These are phyloP conservation scores for Apiotrichum domesticum DNA, from an alignment of 1,284 basidiomycete species.

Conservation along the genomic window DNA sequence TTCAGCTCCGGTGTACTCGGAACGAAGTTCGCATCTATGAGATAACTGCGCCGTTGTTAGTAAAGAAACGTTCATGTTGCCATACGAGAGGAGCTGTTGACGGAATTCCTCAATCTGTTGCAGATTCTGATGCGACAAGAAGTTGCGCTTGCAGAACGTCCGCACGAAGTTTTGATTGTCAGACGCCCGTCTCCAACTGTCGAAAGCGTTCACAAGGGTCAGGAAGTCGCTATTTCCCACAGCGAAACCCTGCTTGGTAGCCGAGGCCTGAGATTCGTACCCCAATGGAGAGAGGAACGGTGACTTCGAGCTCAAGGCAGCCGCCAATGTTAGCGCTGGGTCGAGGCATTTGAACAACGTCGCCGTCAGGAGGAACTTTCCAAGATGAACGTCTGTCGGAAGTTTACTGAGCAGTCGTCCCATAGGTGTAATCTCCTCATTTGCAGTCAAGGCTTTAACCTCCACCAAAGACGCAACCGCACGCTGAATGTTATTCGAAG, in stretches of 20 bases:
- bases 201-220: slow-evolving; percentile 85
- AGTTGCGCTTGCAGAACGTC: slow-evolving; percentile 77
- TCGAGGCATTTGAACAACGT: slow-evolving; percentile 86
- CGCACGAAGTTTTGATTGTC: slow-evolving; percentile 57
- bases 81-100: slow-evolving; percentile 80
- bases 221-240: slow-evolving; percentile 91
- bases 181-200: slow-evolving; percentile 77
- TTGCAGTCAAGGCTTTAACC: slow-evolving; percentile 68
- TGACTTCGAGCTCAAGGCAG: slow-evolving; percentile 85
- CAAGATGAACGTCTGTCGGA: slow-evolving; percentile 91
- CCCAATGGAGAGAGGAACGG: slow-evolving; percentile 89
- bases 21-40: slow-evolving; percentile 85
- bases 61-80: slow-evolving; percentile 1
- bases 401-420: slow-evolving; percentile 85
- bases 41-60: slow-evolving; percentile 39
- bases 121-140: slow-evolving; percentile 84
- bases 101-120: slow-evolving; percentile 95
- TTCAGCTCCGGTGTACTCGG: slow-evolving; percentile 61
- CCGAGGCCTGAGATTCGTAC: slow-evolving; percentile 77
- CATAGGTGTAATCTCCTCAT: slow-evolving; percentile 92
- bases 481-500: slow-evolving; percentile 79
- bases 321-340: slow-evolving; percentile 91
- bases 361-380: slow-evolving; percentile 82
- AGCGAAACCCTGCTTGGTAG: slow-evolving; percentile 74
- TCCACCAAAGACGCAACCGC: slow-evolving; percentile 88